Evolutionary conservation across 176 grass and related monocot species (phyloP).

Genomic region (Luzula sylvatica): DNA sequence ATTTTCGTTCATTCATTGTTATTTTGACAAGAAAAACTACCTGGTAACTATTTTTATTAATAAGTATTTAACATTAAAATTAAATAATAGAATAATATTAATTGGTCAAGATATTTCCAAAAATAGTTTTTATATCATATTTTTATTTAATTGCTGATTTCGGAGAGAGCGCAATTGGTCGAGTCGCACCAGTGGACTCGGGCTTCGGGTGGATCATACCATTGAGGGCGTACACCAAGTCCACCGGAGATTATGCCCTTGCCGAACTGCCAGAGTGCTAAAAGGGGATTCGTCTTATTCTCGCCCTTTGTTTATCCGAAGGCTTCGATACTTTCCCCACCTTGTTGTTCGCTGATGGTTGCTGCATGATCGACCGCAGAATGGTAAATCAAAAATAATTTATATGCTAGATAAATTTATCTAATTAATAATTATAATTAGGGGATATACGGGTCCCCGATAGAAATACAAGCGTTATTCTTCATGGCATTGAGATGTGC

Average conservation of each 20-base stretch:
- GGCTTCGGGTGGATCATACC: slow-evolving; percentile 95
- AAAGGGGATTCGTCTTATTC: slow-evolving; percentile 76
- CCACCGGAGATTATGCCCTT: slow-evolving; percentile 54
- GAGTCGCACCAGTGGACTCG: slow-evolving; percentile 90
- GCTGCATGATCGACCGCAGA: slow-evolving; percentile 84
- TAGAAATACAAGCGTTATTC: slow-evolving; percentile 78
- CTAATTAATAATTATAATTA: slow-evolving; percentile 17
- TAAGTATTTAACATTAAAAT: no score
- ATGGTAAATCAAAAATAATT: slow-evolving; percentile 49
- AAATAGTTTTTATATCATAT: no score
- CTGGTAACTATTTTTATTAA: no score
- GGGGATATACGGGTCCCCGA: slow-evolving; percentile 73
- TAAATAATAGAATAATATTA: no score
- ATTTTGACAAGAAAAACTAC: no score
- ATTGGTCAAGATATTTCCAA: no score
- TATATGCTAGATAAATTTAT: slow-evolving; percentile 10
- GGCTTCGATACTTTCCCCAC: slow-evolving; percentile 96
- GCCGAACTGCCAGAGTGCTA: slow-evolving; percentile 49
- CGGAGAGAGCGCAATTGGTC: slow-evolving; percentile 81
- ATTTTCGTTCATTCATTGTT: no score
- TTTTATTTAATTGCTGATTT: slow-evolving; percentile 94
- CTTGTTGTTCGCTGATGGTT: slow-evolving; percentile 81
- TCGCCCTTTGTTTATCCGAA: slow-evolving; percentile 27
- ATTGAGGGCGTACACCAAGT: slow-evolving; percentile 66
- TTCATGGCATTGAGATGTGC: slow-evolving; percentile 69